phyloP scores from a whole-genome alignment of 2,329 filamentous ascomycete genomes.

The Thielaviopsis musarum region DNA sequence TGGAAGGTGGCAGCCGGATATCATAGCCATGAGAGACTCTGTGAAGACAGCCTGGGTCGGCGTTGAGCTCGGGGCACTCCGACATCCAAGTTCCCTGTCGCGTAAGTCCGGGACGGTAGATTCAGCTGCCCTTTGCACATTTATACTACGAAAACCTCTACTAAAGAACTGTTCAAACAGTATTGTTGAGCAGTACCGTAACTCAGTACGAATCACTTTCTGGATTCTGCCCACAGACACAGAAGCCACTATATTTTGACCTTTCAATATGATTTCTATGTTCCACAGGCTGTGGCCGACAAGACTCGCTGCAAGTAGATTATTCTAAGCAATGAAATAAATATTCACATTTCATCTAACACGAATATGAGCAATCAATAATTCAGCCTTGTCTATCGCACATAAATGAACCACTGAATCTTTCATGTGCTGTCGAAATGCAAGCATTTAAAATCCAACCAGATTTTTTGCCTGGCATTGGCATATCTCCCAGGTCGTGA shows the following conservation, averaged over 20 bases:
- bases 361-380: background rate
- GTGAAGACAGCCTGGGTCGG: background rate
- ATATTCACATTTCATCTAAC: background rate
- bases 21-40: background rate
- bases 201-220: no score
- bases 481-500: background rate
- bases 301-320: background rate
- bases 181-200: no score
- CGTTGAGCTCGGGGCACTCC: background rate
- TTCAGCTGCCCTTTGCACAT: no score
- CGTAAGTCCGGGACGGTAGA: background rate
- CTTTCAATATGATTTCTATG: background rate
- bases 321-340: background rate
- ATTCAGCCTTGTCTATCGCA: background rate
- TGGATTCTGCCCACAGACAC: background rate
- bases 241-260: background rate
- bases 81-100: background rate
- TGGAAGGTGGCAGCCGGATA: background rate
- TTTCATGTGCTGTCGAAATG: background rate
- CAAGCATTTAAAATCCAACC: background rate
- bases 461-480: background rate
- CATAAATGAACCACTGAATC: background rate
- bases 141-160: background rate
- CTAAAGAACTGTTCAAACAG: no score
- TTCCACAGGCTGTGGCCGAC: background rate